phyloP scores from a whole-genome alignment of 352 stramenopile species.

The Globisporangium canariense region DNA sequence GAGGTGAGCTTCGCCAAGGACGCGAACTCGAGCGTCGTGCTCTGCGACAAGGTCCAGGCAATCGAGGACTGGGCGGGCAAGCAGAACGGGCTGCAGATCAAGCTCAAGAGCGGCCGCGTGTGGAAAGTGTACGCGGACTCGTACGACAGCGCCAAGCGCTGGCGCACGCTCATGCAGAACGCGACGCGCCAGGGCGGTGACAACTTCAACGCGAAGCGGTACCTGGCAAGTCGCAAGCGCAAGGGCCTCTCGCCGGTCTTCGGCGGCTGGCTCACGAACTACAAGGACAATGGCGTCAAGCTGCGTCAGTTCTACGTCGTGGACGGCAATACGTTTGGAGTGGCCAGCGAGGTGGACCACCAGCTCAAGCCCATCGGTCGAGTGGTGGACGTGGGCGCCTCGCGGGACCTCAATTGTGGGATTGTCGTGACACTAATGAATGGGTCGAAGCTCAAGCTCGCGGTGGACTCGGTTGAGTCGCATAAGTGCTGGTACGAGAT shows the following conservation, averaged over 20 bases:
- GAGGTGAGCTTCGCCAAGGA: constrained; percentile 75
- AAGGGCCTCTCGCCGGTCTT: constrained; percentile 71
- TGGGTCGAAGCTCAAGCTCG: constrained; percentile 59
- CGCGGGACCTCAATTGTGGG: constrained; percentile 58
- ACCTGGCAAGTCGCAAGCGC: constrained; percentile 56
- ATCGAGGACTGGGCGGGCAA: constrained; percentile 72
- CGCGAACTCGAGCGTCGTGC: constrained; percentile 56
- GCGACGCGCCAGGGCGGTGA: constrained; percentile 42
- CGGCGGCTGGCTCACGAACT: constrained; percentile 74
- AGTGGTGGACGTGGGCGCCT: constrained; percentile 60
- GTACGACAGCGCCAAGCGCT: constrained; percentile 75
- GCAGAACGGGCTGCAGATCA: constrained; percentile 64
- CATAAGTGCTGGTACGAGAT: constrained; percentile 76
- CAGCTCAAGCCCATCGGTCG: constrained; percentile 61
- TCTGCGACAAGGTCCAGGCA: constrained; percentile 55
- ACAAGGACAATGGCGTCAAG: constrained; percentile 29
- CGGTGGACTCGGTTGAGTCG: constrained; percentile 67
- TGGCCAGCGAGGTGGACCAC: constrained; percentile 81
- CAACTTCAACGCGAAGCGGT: constrained; percentile 65
- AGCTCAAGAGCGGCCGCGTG: constrained; percentile 54
- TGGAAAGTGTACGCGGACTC: constrained; percentile 75
- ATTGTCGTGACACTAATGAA: constrained; percentile 66
- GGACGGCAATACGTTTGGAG: constrained; percentile 58
- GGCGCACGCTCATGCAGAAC: constrained; percentile 59
- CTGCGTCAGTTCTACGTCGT: constrained; percentile 79